Conservation (phyloP, 2,329 filamentous ascomycete genomes). For the Plectosphaerella cucumerina region DNA sequence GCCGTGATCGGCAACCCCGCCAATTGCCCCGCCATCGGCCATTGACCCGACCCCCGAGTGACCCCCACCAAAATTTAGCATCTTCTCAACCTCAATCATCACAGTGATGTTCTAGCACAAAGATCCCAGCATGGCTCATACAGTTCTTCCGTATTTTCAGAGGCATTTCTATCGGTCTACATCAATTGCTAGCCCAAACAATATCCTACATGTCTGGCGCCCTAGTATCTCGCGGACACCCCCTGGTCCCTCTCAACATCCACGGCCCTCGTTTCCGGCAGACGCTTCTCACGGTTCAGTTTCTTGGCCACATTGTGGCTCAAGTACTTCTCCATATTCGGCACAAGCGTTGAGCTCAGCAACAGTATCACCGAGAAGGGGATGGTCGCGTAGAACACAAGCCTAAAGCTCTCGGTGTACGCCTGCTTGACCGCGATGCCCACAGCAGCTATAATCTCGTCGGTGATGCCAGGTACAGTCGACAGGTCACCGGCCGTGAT, state of each 20-base stretch:
- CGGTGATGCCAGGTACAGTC: slow-evolving; percentile 27
- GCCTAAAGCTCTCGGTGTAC: slow-evolving; percentile 37
- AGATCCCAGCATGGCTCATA: no score
- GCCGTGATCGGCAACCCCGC: slow-evolving; percentile 13
- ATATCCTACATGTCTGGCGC: no score
- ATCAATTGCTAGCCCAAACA: no score
- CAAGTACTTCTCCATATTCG: slow-evolving; percentile 37
- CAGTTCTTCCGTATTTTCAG: no score
- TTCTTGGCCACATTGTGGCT: slow-evolving; percentile 39
- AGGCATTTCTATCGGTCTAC: no score
- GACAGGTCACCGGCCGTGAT: slow-evolving; percentile 25
- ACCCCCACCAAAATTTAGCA: slow-evolving; percentile 1
- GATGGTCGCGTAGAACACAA: slow-evolving; percentile 36
- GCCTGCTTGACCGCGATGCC: slow-evolving; percentile 28
- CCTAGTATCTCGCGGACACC: neutral
- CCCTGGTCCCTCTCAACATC: neutral
- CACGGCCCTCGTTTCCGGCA: neutral
- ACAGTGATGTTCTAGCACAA: no score
- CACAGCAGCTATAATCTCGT: slow-evolving; percentile 26
- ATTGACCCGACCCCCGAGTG: neutral
- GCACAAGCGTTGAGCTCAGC: slow-evolving; percentile 29
- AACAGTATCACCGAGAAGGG: slow-evolving; percentile 35
- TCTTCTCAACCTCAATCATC: no score
- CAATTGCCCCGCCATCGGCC: slow-evolving; percentile 15
- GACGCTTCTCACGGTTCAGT: slow-evolving; percentile 23